Conservation (phyloP, 208 protist species). For the Blastocrithidia nonstop region DNA sequence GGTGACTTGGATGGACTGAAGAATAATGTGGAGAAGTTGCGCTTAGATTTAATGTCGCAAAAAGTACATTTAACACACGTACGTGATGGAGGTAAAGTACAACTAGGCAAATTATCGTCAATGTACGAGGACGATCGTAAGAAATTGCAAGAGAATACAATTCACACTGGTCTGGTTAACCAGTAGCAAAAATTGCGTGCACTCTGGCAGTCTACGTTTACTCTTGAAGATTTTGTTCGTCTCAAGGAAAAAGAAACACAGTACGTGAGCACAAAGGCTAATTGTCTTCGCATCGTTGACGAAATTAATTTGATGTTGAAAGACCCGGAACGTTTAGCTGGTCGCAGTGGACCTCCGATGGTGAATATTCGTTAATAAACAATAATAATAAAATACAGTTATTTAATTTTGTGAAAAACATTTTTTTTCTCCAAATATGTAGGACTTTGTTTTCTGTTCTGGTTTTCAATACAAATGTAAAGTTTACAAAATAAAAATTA, state of each 20-base stretch:
- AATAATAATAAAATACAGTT: background rate
- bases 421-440: too few relatives aligned
- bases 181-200: slow-evolving; percentile 78
- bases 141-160: slow-evolving; percentile 26
- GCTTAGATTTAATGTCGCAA: slow-evolving; percentile 24
- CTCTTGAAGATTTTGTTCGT: slow-evolving; percentile 78
- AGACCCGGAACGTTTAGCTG: slow-evolving; percentile 21
- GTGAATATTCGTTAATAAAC: slow-evolving; percentile 8
- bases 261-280: slow-evolving; percentile 65
- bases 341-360: slow-evolving; percentile 6
- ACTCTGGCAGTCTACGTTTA: slow-evolving; percentile 77
- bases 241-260: slow-evolving; percentile 81
- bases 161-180: slow-evolving; percentile 33
- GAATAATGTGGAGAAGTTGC: slow-evolving; percentile 40
- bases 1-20: slow-evolving; percentile 58
- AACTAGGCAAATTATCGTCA: slow-evolving; percentile 40
- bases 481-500: too few relatives aligned
- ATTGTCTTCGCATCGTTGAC: slow-evolving; percentile 69
- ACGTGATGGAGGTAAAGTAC: slow-evolving; percentile 55
- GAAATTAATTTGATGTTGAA: slow-evolving; percentile 73
- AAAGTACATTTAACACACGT: slow-evolving; percentile 39
- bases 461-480: too few relatives aligned
- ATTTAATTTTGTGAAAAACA: too few relatives aligned
- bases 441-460: too few relatives aligned
- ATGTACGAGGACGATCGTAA: slow-evolving; percentile 35